Conservation (phyloP, 163 green algal species). For the Chloromonas sp. region DNA sequence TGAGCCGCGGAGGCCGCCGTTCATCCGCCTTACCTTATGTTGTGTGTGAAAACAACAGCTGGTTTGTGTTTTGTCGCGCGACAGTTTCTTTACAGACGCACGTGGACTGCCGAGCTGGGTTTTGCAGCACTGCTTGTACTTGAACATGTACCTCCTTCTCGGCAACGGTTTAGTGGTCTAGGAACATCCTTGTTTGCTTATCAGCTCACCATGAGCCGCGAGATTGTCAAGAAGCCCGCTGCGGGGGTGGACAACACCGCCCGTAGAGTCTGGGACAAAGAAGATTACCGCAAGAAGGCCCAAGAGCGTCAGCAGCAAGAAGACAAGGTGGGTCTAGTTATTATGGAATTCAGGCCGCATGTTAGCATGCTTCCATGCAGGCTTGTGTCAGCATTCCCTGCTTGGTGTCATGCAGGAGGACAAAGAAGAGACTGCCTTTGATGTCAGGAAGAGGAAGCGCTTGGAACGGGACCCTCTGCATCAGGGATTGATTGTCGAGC, state of each 20-base stretch:
- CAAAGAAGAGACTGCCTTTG: conserved; percentile 52
- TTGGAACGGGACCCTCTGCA: conserved; percentile 54
- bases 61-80: no score
- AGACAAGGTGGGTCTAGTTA: conserved; percentile 7
- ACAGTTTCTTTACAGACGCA: no score
- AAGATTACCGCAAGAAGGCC: conserved; percentile 74
- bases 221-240: not conserved
- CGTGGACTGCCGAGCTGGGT: no score
- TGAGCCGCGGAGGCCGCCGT: no score
- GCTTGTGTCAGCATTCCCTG: not conserved
- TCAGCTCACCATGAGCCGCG: no score
- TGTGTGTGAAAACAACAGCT: no score
- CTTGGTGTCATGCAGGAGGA: conserved; percentile 24
- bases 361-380: not conserved
- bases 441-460: conserved; percentile 69
- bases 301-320: conserved; percentile 56
- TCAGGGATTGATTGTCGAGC: conserved; percentile 81
- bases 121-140: no score
- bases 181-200: no score
- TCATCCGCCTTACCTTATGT: no score
- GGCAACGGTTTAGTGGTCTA: no score
- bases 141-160: no score
- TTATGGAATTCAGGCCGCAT: not conserved
- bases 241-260: conserved; percentile 80
- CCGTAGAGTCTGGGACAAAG: conserved; percentile 80